Evolutionary conservation across 2,329 filamentous ascomycete genomes (phyloP), one percentile per base, ranked within the genome.

Genomic region (Alternaria sp.): DNA sequence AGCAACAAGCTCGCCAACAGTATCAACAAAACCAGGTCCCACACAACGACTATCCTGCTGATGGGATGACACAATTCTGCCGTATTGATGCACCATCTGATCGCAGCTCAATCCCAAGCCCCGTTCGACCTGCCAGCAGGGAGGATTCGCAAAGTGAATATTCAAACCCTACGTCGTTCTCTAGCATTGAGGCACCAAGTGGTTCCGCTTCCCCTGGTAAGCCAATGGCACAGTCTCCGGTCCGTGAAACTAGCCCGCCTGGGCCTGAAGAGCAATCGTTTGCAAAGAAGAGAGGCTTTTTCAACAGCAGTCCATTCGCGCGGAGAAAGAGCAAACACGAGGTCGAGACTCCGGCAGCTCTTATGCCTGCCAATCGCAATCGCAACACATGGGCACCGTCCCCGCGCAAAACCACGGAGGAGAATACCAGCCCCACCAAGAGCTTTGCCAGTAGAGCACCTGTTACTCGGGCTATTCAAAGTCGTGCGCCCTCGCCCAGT

Each of bases 11-110:
- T 28, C 74, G 73, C 16, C 77, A 81, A 52, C 71, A 77, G 42
- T 77, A 76, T 53, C 77, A 76, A 56, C 77, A 79, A 39, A 82
- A 81, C 57, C 89, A 93, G 65, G 87, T 96, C 3, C 93, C 94
- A 14, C 93, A 97, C 71, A 96, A 98, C 70, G 93, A 95, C 9
- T 97, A 97, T 75, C 94, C 94, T 0, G 88, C 91, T 78, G 94
- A 98, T 75, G 94, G 94, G 5, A 98, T 98, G 93, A 97, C 94
- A 0, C 96, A 98, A 87, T 90, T 97, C 64, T 98, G 94, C 79
- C 89, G 93, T 61, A 89, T 91, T 39, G 91, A 89, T 4, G 86
- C 89, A 39, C 85, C 85, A 51, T 90, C 88, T n/a, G 88, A 89
- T 80, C 87, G 81, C 79, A 93, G 85, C 79, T 90, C 89, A 5